Evolutionary conservation across 2,329 filamentous ascomycete genomes (phyloP), one percentile per base, ranked within the genome.

Genomic region (Ascochyta pisi): DNA sequence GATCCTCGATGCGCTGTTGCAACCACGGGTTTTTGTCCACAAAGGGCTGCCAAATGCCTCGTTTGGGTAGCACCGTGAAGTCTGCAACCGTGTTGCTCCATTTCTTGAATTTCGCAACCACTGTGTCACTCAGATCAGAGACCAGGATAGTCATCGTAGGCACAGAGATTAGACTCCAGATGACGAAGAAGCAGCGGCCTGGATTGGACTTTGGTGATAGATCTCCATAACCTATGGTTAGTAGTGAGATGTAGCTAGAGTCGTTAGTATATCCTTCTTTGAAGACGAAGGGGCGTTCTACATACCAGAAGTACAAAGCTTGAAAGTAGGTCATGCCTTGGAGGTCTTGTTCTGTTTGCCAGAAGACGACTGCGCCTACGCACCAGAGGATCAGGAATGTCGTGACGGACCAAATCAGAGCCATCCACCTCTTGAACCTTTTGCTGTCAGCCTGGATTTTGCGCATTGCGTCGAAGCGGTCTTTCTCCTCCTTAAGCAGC

Each of bases 211-310:
- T 80, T 0, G 92, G 92, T 1, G 87, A 86, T 5, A 89, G 75
- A 62, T 96, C 92, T 3, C 93, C 93, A 65, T 96, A 96, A 1
- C 93, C 93, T 34, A 96, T 90, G 0, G 93, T 96, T 2, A 92
- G 81, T 23, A 96, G 83, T 3, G 88, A 89, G 31, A 92, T 86
- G 42, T 56, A 56, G 33, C 53, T 56, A 41, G 23, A 26, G 3
- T 48, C 19, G 39, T 37, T 15, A 19, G 10, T 23, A 12, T 4
- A 3, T 23, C 12, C 31, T 34, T 39, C n/a, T 19, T 22, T 3
- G 16, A 13, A 19, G 2, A 19, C 19, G n/a, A 8, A 19, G 19
- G 34, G n/a, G 8, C 15, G n/a, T 19, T 12, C 8, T 39, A 23
- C 52, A 73, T 95, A 97, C 63, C 88, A 87, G 70, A 96, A 96